Conservation (phyloP, 176 grass and related monocot genomes). For the Ananas comosus region DNA sequence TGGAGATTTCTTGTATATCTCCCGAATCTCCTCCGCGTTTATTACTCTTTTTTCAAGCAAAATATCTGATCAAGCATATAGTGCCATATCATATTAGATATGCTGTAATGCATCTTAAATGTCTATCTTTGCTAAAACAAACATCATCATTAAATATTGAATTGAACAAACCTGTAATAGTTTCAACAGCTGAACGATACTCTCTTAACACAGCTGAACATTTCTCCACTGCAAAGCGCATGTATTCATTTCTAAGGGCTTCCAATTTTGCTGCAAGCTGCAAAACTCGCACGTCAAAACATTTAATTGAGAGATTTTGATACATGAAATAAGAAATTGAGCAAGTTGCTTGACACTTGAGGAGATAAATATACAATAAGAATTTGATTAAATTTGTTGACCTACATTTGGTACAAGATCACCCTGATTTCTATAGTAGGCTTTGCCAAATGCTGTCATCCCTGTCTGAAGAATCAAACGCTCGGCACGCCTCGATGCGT, state of each 20-base stretch:
- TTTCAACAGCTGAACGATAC: slow-evolving; percentile 31
- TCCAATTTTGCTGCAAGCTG: slow-evolving; percentile 29
- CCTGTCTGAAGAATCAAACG: slow-evolving; percentile 29
- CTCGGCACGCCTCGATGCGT: slow-evolving; percentile 11
- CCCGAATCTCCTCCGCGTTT: slow-evolving; percentile 23
- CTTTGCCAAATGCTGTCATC: slow-evolving; percentile 31
- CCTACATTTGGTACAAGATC: slow-evolving; percentile 27
- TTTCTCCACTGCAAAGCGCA: slow-evolving; percentile 29
- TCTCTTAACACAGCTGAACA: slow-evolving; percentile 29
- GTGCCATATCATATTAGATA: not conserved
- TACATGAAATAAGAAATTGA: not conserved
- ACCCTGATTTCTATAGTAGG: slow-evolving; percentile 21
- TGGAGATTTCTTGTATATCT: slow-evolving; percentile 27
- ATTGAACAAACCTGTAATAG: slow-evolving; percentile 20
- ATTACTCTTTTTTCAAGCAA: slow-evolving; percentile 33
- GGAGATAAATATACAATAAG: too few relatives aligned
- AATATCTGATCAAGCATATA: slow-evolving; percentile 21
- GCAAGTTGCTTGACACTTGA: not conserved
- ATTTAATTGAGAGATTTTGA: not conserved
- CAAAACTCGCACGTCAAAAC: not conserved
- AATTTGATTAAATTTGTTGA: not conserved
- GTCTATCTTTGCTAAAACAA: not conserved
- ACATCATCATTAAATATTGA: not conserved
- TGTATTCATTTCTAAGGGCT: slow-evolving; percentile 22
- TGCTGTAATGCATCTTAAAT: not conserved